A percentile compares a stretch with the other conserved stretches of the same genome.
These are phyloP conservation scores for Fistulifera pelliculosa DNA, from an alignment of 108 stramenopile genomes.

Conservation along the genomic window DNA sequence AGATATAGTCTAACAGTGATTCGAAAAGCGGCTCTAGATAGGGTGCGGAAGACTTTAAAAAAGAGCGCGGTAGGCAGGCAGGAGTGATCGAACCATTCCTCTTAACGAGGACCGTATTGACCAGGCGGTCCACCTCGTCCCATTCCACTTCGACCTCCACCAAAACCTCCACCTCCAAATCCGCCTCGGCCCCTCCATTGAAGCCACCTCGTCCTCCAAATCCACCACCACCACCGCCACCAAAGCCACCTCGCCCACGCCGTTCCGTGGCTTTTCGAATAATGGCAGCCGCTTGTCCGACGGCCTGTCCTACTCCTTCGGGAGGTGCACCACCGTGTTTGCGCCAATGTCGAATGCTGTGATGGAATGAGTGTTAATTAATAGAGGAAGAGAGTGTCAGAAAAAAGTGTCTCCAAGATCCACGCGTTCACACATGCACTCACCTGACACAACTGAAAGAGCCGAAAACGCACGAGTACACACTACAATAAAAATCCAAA, in stretches of 20 bases:
- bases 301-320: conserved; percentile 81
- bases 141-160: conserved; percentile 8
- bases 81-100: too few species aligned
- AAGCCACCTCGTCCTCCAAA: conserved; percentile 56
- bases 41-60: too few species aligned
- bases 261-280: conserved; percentile 75
- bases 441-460: too few species aligned
- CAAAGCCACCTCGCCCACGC: conserved; percentile 47
- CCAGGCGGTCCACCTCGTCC: conserved; percentile 2
- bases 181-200: too few species aligned
- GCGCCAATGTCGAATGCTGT: conserved; percentile 83
- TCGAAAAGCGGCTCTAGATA: too few species aligned
- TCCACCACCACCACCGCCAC: conserved; percentile 48
- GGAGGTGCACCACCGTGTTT: conserved; percentile 87
- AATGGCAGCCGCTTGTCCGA: conserved; percentile 86
- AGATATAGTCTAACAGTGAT: too few species aligned
- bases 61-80: too few species aligned
- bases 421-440: conserved; percentile 5
- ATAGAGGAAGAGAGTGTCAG: neutral
- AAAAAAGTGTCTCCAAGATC: too few species aligned
- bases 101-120: too few species aligned
- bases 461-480: too few species aligned
- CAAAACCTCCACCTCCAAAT: conserved; percentile 21
- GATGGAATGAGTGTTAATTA: too few species aligned
- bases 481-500: too few species aligned